Evolutionary conservation across 176 grass and related monocot species (phyloP).

Genomic region (Carex pumila): DNA sequence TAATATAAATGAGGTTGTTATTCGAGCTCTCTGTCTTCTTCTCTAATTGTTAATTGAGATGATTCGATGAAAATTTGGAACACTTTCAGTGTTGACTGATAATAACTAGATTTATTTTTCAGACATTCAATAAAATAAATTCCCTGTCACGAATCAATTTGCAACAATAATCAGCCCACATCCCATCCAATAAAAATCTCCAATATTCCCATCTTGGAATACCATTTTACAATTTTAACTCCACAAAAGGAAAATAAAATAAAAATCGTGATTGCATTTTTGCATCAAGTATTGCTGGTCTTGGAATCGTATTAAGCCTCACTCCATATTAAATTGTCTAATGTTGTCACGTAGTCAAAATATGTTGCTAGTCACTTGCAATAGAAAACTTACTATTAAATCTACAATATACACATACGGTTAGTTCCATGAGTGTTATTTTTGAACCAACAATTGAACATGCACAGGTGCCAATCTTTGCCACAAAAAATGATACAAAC

Average conservation of each 20-base stretch:
- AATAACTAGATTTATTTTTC: not conserved
- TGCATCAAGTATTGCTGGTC: not conserved
- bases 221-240: not conserved
- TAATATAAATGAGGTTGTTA: not conserved
- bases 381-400: too few relatives aligned
- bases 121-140: not conserved
- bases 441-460: not conserved
- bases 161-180: not conserved
- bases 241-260: not conserved
- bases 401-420: too few relatives aligned
- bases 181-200: not conserved
- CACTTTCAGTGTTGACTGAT: not conserved
- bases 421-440: too few relatives aligned
- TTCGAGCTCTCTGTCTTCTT: not conserved
- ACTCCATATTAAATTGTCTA: too few relatives aligned
- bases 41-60: not conserved
- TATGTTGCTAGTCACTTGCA: too few relatives aligned
- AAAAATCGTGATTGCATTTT: not conserved
- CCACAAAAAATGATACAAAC: not conserved
- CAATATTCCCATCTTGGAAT: not conserved
- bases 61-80: not conserved
- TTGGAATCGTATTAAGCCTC: slow-evolving; percentile 17
- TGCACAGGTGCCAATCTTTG: not conserved
- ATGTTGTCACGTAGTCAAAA: too few relatives aligned
- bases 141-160: not conserved